Evolutionary conservation across 2,329 filamentous ascomycete genomes (phyloP).

Genomic region (Paecilomyces formosus): DNA sequence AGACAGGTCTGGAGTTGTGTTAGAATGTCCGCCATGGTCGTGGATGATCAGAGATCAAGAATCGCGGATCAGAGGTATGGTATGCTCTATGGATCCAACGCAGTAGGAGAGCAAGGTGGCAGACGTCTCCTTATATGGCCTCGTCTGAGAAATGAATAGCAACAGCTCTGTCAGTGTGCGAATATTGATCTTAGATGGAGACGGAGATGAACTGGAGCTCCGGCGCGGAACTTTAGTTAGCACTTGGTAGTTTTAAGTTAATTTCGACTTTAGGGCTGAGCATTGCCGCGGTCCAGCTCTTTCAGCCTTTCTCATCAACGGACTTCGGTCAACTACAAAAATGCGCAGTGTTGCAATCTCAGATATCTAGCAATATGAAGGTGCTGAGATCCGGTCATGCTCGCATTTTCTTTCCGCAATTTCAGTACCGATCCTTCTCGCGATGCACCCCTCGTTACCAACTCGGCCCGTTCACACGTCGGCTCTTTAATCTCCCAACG

Average conservation of each 20-base stretch:
- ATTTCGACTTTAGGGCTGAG: background rate
- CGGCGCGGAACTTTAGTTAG: background rate
- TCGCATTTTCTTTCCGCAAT: background rate
- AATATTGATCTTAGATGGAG: background rate
- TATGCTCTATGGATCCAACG: background rate
- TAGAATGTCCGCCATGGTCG: constrained; percentile 39
- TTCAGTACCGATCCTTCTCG: constrained; percentile 3
- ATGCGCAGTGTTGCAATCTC: background rate
- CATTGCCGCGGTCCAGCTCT: background rate
- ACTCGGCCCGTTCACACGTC: constrained; percentile 22
- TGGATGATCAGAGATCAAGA: background rate
- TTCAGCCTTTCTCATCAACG: background rate
- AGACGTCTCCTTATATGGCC: no score
- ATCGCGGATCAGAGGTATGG: background rate
- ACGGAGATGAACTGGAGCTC: background rate
- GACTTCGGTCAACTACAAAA: background rate
- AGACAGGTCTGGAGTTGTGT: constrained; percentile 46
- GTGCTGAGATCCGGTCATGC: background rate
- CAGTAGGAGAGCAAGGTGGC: background rate
- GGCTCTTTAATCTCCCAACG: constrained; percentile 28
- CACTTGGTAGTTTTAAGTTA: background rate
- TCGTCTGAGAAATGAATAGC: no score
- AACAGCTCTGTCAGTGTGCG: no score
- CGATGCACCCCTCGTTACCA: constrained; percentile 1
- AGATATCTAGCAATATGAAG: background rate